Conservation (phyloP, 768 basidiomycete species). For the Termitomyces sp. region DNA sequence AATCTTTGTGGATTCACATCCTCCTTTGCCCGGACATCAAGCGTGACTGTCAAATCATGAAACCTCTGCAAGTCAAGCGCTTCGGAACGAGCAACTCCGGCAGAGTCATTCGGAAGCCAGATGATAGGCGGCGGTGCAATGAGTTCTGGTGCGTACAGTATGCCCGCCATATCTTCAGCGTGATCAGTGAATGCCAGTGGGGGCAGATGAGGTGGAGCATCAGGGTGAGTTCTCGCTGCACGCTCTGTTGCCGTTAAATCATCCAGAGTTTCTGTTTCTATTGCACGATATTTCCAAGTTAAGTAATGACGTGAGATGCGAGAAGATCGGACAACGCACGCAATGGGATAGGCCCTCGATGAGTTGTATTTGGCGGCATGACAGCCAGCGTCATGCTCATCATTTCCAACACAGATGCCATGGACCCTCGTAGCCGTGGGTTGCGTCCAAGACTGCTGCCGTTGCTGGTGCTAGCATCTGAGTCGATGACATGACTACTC, state of each 20-base stretch:
- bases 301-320: neutral
- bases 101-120: conserved; percentile 79
- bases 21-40: conserved; percentile 61
- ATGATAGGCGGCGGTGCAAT: conserved; percentile 75
- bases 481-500: conserved; percentile 29
- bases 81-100: conserved; percentile 70
- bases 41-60: conserved; percentile 63
- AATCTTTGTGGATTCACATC: conserved; percentile 35
- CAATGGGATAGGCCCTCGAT: conserved; percentile 60
- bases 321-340: conserved; percentile 38
- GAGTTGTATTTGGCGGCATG: conserved; percentile 52
- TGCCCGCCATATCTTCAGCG: conserved; percentile 70
- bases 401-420: conserved; percentile 81
- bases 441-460: conserved; percentile 38
- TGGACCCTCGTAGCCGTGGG: conserved; percentile 57
- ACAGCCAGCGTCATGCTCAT: conserved; percentile 77
- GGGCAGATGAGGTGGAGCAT: conserved; percentile 70
- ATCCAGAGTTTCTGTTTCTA: conserved; percentile 75
- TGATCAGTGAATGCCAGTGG: conserved; percentile 68
- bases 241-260: conserved; percentile 76
- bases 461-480: conserved; percentile 46
- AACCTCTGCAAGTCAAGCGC: conserved; percentile 72
- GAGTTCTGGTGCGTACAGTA: conserved; percentile 79
- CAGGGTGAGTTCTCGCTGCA: conserved; percentile 72
- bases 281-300: conserved; percentile 6